These are phyloP conservation scores for Kalmanozyma brasiliensis DNA, from an alignment of 1,284 basidiomycete species.

Conservation along the genomic window DNA sequence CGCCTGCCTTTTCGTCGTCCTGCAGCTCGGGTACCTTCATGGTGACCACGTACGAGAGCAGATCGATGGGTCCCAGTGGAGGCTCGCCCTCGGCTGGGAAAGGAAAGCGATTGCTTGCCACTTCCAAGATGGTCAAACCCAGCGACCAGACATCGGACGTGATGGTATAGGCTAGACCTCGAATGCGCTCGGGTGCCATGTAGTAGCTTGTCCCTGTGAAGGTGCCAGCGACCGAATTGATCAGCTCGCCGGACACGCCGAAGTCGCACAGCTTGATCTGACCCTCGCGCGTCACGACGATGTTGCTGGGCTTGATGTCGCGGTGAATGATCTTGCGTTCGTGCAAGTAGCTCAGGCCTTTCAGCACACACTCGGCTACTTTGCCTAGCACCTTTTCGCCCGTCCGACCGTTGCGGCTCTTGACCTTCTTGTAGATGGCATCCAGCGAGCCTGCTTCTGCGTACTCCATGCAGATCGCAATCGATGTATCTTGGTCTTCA, in stretches of 20 bases:
- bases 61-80: slow-evolving; percentile 82
- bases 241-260: slow-evolving; percentile 93
- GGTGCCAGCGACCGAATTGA: slow-evolving; percentile 89
- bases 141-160: slow-evolving; percentile 98
- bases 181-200: slow-evolving; percentile 98
- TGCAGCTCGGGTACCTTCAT: slow-evolving; percentile 84
- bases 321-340: slow-evolving; percentile 91
- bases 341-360: slow-evolving; percentile 92
- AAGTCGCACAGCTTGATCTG: slow-evolving; percentile 94
- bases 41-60: slow-evolving; percentile 89
- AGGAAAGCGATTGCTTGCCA: slow-evolving; percentile 93
- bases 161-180: slow-evolving; percentile 87
- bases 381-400: slow-evolving; percentile 92
- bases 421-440: slow-evolving; percentile 84
- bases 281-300: slow-evolving; percentile 85
- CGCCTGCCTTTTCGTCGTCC: slow-evolving; percentile 70
- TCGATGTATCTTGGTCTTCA: slow-evolving; percentile 87
- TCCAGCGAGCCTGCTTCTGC: slow-evolving; percentile 87
- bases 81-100: slow-evolving; percentile 83
- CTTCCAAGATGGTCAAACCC: slow-evolving; percentile 89
- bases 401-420: slow-evolving; percentile 79
- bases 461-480: slow-evolving; percentile 96
- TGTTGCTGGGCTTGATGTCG: slow-evolving; percentile 97
- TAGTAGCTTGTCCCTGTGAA: slow-evolving; percentile 97
- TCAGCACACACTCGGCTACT: slow-evolving; percentile 88